A percentile compares a stretch with the other conserved stretches of the same genome.
These are phyloP conservation scores for Epichloe typhina DNA, from an alignment of 2,329 filamentous ascomycete species.

Conservation along the genomic window DNA sequence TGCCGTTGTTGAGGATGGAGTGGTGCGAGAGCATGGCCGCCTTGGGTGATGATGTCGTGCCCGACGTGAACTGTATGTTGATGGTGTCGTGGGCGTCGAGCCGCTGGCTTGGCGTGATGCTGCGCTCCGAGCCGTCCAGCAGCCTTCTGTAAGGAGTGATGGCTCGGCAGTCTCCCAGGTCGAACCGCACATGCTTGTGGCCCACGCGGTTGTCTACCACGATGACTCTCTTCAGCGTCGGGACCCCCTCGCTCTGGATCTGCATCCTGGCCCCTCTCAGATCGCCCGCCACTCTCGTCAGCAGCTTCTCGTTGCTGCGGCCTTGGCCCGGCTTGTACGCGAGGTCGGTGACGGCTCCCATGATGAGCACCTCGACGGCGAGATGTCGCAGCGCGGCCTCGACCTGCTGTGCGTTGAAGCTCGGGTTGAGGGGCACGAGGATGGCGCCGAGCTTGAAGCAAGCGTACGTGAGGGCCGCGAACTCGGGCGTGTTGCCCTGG, in stretches of 20 bases:
- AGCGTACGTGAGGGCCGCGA: slow-evolving; percentile 75
- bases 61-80: slow-evolving; percentile 95
- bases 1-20: slow-evolving; percentile 86
- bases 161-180: slow-evolving; percentile 24
- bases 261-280: slow-evolving; percentile 14
- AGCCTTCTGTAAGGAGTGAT: slow-evolving; percentile 35
- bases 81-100: slow-evolving; percentile 56
- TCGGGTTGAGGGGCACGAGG: slow-evolving; percentile 84
- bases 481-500: slow-evolving; percentile 74
- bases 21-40: slow-evolving; percentile 79
- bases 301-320: slow-evolving; percentile 36
- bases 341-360: slow-evolving; percentile 78
- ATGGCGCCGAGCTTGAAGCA: slow-evolving; percentile 90
- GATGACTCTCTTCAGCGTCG: slow-evolving; percentile 57
- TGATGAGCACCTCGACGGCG: slow-evolving; percentile 58
- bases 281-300: slow-evolving; percentile 32
- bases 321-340: slow-evolving; percentile 48
- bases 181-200: slow-evolving; percentile 33
- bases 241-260: slow-evolving; percentile 37
- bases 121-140: slow-evolving; percentile 17
- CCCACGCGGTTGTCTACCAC: slow-evolving; percentile 61
- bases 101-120: slow-evolving; percentile 30
- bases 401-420: slow-evolving; percentile 72
- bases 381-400: slow-evolving; percentile 67
- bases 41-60: slow-evolving; percentile 85